A percentile compares a stretch with the other conserved stretches of the same genome.
Evolutionary conservation across 306 rosid species (phyloP).

Genomic region (Citrullus amarus): DNA sequence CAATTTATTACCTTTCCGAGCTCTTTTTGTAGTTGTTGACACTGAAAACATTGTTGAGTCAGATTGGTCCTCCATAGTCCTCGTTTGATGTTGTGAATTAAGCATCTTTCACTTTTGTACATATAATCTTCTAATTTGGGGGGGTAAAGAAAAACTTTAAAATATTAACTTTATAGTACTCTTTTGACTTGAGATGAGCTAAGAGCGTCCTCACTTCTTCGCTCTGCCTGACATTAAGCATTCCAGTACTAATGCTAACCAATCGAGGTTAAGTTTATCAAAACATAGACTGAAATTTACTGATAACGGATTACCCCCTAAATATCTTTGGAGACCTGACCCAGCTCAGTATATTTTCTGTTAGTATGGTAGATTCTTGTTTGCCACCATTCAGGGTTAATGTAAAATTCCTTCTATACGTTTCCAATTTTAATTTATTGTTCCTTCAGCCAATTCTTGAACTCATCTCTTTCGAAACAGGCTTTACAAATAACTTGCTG

Average conservation of each 20-base stretch:
- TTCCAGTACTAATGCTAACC: background rate
- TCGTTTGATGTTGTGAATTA: background rate
- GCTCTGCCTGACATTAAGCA: background rate
- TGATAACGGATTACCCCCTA: background rate
- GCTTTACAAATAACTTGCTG: background rate
- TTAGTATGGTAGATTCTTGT: background rate
- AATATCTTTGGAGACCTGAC: background rate
- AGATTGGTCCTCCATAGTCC: background rate
- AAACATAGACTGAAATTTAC: background rate
- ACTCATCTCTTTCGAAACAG: background rate
- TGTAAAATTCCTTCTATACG: background rate
- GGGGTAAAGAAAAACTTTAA: too few relatives aligned
- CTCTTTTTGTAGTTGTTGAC: background rate
- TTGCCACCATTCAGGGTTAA: background rate
- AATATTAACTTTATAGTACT: too few relatives aligned
- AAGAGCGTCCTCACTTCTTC: background rate
- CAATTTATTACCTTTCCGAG: background rate
- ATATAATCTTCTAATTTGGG: background rate
- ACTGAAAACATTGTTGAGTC: background rate
- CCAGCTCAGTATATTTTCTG: background rate
- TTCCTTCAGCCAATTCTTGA: background rate
- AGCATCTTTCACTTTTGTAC: background rate
- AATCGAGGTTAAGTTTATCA: background rate
- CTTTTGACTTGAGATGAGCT: too few relatives aligned
- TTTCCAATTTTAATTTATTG: background rate